Evolutionary conservation across 176 grass and related monocot genomes (phyloP).

Genomic region (Triticum timopheevii): DNA sequence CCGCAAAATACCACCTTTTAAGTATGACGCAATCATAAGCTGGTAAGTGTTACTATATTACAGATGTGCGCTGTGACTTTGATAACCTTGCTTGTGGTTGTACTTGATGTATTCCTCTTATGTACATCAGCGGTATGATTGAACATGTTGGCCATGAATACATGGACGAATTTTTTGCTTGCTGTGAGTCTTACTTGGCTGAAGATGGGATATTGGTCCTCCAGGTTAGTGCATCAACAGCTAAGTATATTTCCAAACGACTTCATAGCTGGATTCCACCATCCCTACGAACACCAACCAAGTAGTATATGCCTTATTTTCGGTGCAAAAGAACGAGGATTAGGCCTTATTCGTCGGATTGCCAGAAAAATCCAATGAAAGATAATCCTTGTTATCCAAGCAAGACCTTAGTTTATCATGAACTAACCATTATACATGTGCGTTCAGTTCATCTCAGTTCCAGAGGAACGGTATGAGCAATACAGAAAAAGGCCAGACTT

Average conservation of each 20-base stretch:
- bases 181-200: background rate
- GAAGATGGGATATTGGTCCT: constrained; percentile 15
- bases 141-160: constrained; percentile 15
- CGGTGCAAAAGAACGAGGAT: no score
- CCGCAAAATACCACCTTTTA: background rate
- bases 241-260: background rate
- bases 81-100: background rate
- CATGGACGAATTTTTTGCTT: background rate
- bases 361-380: no score
- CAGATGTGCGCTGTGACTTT: background rate
- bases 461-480: background rate
- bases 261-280: background rate
- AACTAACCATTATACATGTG: background rate
- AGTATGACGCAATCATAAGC: constrained; percentile 21
- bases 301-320: background rate
- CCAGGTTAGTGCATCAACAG: background rate
- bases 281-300: background rate
- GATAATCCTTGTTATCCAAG: background rate
- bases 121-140: background rate
- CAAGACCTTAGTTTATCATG: background rate
- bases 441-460: background rate
- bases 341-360: no score
- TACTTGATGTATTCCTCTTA: background rate
- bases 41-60: background rate
- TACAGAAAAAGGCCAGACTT: background rate